phyloP scores from a whole-genome alignment of 1,284 basidiomycete species.

The Moesziomyces sp. region DNA sequence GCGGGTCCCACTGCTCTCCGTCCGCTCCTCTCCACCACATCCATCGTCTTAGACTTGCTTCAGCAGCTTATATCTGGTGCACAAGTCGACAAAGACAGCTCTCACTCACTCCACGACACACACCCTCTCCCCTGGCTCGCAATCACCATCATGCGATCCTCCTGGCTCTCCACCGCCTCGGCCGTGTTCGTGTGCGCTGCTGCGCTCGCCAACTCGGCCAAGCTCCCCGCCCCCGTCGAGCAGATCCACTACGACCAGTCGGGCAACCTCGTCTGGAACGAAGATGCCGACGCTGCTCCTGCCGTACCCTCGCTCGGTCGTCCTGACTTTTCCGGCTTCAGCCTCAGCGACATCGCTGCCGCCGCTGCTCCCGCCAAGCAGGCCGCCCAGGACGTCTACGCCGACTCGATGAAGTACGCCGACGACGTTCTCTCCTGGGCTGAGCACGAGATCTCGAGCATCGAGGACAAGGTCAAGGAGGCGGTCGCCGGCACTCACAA shows the following conservation, averaged over 20 bases:
- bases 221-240: slow-evolving; percentile 45
- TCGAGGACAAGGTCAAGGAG: slow-evolving; percentile 46
- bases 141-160: slow-evolving; percentile 51
- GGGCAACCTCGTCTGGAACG: slow-evolving; percentile 56
- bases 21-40: slow-evolving; percentile 8
- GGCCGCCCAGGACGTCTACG: slow-evolving; percentile 69
- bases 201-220: slow-evolving; percentile 49
- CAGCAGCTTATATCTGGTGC: background rate
- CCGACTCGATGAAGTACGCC: slow-evolving; percentile 62
- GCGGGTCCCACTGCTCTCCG: background rate
- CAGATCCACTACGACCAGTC: slow-evolving; percentile 54
- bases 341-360: slow-evolving; percentile 28
- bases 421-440: slow-evolving; percentile 66
- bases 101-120: background rate
- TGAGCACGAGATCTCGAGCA: slow-evolving; percentile 47
- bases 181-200: slow-evolving; percentile 57
- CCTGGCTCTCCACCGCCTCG: slow-evolving; percentile 58
- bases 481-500: slow-evolving; percentile 37
- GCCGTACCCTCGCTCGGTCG: slow-evolving; percentile 40
- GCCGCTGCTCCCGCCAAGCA: slow-evolving; percentile 68
- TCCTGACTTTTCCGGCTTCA: slow-evolving; percentile 51
- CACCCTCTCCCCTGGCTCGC: background rate
- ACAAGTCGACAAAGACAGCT: background rate
- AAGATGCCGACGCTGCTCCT: slow-evolving; percentile 26
- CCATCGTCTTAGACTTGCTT: background rate